A percentile compares a stretch with the other conserved stretches of the same genome.
Evolutionary conservation across 768 basidiomycete species (phyloP).

Genomic region (Auriscalpium orientale): DNA sequence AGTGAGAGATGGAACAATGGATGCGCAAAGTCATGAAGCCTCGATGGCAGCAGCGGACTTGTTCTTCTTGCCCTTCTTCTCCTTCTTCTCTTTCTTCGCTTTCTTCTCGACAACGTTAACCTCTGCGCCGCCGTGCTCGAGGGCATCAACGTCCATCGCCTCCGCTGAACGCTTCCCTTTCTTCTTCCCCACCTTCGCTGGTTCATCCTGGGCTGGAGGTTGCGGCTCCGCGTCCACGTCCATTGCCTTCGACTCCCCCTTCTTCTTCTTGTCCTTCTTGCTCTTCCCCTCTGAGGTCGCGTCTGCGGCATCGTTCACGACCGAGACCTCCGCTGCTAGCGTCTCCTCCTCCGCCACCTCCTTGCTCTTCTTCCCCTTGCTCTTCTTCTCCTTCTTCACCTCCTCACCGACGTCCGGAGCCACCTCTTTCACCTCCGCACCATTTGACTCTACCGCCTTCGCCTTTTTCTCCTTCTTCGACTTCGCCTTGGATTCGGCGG

Average conservation of each 20-base stretch:
- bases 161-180: too few relatives aligned
- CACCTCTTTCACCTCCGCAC: conserved; percentile 4
- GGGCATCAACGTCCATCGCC: too few relatives aligned
- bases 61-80: conserved; percentile 3
- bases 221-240: neutral
- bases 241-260: neutral
- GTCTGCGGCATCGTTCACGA: neutral
- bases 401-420: conserved; percentile 5
- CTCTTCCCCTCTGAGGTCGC: neutral
- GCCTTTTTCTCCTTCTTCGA: conserved; percentile 16
- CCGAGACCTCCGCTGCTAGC: neutral
- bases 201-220: neutral
- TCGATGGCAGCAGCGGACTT: neutral
- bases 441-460: conserved; percentile 6
- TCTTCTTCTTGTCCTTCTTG: conserved; percentile 11
- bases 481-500: conserved; percentile 12
- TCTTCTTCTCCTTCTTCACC: conserved; percentile 25
- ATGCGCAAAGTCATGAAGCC: neutral
- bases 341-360: conserved; percentile 14
- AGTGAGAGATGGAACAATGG: neutral
- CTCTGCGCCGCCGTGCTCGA: too few relatives aligned
- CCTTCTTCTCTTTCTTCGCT: conserved; percentile 14
- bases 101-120: neutral
- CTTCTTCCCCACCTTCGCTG: too few relatives aligned
- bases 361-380: conserved; percentile 18